phyloP scores from a whole-genome alignment of 2,329 filamentous ascomycete species.

The Fusarium sp. region DNA sequence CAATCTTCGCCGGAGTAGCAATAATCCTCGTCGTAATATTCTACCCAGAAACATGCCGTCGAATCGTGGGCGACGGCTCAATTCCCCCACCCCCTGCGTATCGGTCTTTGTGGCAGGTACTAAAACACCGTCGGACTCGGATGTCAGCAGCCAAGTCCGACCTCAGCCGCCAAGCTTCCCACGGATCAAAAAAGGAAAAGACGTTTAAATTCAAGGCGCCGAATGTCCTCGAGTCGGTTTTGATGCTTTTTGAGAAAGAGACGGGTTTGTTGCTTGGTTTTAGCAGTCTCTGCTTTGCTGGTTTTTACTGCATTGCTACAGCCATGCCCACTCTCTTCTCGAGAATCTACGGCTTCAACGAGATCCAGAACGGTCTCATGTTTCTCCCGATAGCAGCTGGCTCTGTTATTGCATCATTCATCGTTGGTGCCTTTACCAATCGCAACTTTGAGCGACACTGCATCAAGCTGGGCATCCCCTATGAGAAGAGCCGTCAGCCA shows the following conservation, averaged over 20 bases:
- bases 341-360: constrained; percentile 69
- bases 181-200: constrained; percentile 25
- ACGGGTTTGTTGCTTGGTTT: constrained; percentile 59
- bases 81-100: constrained; percentile 55
- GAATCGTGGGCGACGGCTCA: constrained; percentile 66
- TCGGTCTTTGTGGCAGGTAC: constrained; percentile 50
- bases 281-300: constrained; percentile 60
- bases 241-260: constrained; percentile 57
- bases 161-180: constrained; percentile 27
- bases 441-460: constrained; percentile 76
- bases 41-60: constrained; percentile 65
- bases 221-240: constrained; percentile 56
- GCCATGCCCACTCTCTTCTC: constrained; percentile 59
- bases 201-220: constrained; percentile 54
- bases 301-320: constrained; percentile 62
- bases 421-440: constrained; percentile 70
- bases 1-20: constrained; percentile 58
- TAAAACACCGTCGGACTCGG: constrained; percentile 37
- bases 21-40: constrained; percentile 59
- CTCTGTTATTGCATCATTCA: constrained; percentile 59
- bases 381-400: constrained; percentile 65
- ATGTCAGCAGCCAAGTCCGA: constrained; percentile 6
- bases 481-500: constrained; percentile 65
- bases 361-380: constrained; percentile 66
- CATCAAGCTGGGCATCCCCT: constrained; percentile 61